Evolutionary conservation across 768 basidiomycete genomes (phyloP).

Genomic region (Lentinula sp.): DNA sequence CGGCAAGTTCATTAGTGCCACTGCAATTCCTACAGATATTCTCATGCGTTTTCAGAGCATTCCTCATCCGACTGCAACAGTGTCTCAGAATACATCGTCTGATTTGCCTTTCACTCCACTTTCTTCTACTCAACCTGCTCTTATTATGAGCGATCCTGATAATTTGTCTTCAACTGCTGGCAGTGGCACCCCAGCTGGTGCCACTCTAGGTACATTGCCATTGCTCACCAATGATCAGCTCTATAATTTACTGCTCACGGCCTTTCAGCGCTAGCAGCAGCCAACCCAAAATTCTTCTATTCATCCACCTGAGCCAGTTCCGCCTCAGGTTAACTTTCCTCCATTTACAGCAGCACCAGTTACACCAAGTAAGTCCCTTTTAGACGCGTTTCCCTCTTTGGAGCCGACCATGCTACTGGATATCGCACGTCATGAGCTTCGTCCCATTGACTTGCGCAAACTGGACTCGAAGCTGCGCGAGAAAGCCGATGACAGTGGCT

Average conservation of each 20-base stretch:
- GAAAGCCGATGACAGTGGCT: background rate
- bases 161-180: background rate
- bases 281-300: too few species aligned
- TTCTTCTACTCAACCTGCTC: too few species aligned
- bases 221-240: background rate
- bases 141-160: background rate
- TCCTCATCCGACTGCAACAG: too few species aligned
- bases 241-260: background rate
- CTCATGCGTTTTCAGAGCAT: background rate
- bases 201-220: background rate
- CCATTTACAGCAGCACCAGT: background rate
- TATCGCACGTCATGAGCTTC: slow-evolving; percentile 3
- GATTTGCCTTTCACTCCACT: background rate
- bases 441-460: slow-evolving; percentile 1
- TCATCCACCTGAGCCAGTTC: background rate
- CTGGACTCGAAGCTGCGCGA: background rate
- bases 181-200: background rate
- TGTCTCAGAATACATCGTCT: too few species aligned
- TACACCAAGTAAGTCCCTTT: slow-evolving; percentile 7
- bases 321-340: background rate
- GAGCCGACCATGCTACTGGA: slow-evolving; percentile 3
- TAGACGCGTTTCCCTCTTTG: slow-evolving; percentile 1
- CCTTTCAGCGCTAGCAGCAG: background rate
- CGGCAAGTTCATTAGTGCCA: background rate
- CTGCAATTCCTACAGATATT: background rate